Conservation (phyloP, 371 early-diverging fungal species). For the Mortierella sp. region DNA sequence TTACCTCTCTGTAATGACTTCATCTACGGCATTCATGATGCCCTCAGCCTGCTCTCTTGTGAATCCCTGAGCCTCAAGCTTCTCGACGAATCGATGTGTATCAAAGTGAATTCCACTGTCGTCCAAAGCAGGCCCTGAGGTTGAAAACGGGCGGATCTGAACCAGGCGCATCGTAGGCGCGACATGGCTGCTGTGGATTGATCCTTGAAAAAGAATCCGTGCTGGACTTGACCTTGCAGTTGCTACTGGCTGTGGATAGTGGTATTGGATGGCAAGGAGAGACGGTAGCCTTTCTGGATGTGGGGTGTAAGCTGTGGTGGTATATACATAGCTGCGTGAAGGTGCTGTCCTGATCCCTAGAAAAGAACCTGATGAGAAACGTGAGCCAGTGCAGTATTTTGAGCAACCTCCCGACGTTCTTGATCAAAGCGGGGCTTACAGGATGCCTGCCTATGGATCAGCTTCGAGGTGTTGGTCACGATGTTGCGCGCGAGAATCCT, state of each 20-base stretch:
- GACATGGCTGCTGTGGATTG: neutral
- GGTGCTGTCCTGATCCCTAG: no score
- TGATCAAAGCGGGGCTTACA: conserved; percentile 2
- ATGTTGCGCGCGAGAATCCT: conserved; percentile 9
- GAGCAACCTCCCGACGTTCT: neutral
- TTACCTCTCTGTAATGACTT: conserved; percentile 85
- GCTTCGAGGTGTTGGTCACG: neutral
- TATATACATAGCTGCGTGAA: no score
- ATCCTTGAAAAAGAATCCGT: neutral
- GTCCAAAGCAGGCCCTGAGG: conserved; percentile 17
- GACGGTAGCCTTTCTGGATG: no score
- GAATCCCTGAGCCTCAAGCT: conserved; percentile 81
- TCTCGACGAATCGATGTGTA: conserved; percentile 80
- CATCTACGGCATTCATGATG: conserved; percentile 77
- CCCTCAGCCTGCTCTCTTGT: conserved; percentile 79
- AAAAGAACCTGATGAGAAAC: no score
- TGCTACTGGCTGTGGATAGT: no score
- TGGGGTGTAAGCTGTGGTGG: no score
- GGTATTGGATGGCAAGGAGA: no score
- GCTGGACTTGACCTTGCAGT: neutral
- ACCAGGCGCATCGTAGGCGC: neutral
- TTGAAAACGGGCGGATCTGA: conserved; percentile 32
- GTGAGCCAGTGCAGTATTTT: no score
- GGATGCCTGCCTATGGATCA: neutral
- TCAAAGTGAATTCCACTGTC: conserved; percentile 67